A percentile compares a stretch with the other conserved stretches of the same genome.
Conservation (phyloP, 2,329 filamentous ascomycete genomes). For the Colletotrichum sp. region DNA sequence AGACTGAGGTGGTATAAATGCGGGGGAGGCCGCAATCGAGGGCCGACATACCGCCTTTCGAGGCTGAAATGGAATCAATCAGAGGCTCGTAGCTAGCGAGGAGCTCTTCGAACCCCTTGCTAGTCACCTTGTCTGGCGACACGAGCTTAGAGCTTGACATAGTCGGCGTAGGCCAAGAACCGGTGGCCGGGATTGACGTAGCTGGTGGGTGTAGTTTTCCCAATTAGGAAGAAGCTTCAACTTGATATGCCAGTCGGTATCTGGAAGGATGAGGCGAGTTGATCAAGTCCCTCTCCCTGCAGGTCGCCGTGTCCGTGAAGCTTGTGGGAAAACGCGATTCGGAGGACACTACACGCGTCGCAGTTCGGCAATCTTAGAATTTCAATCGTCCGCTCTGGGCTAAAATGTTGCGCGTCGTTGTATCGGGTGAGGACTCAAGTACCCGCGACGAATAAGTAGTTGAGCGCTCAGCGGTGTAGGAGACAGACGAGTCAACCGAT, state of each 20-base stretch:
- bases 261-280: not conserved
- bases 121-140: constrained; percentile 27
- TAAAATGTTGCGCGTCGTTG: not conserved
- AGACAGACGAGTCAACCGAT: not conserved
- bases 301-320: not conserved
- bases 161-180: not conserved
- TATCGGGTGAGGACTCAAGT: not conserved
- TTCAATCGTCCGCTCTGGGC: not conserved
- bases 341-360: not conserved
- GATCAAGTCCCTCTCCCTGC: not conserved
- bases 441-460: not conserved
- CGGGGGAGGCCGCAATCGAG: not conserved
- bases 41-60: constrained; percentile 45
- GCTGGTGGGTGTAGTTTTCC: not conserved
- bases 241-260: not conserved
- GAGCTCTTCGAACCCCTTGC: constrained; percentile 36
- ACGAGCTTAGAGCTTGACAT: not conserved
- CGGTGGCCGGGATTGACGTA: not conserved
- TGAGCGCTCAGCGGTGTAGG: not conserved
- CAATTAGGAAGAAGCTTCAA: not conserved
- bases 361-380: not conserved
- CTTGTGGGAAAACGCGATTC: not conserved
- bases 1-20: constrained; percentile 5
- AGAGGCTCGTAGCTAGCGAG: constrained; percentile 43
- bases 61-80: constrained; percentile 46